A percentile compares a stretch with the other conserved stretches of the same genome.
Evolutionary conservation across 805 yeast species (phyloP).

Genomic region (Sugiyamaella boreocaroliniensis): DNA sequence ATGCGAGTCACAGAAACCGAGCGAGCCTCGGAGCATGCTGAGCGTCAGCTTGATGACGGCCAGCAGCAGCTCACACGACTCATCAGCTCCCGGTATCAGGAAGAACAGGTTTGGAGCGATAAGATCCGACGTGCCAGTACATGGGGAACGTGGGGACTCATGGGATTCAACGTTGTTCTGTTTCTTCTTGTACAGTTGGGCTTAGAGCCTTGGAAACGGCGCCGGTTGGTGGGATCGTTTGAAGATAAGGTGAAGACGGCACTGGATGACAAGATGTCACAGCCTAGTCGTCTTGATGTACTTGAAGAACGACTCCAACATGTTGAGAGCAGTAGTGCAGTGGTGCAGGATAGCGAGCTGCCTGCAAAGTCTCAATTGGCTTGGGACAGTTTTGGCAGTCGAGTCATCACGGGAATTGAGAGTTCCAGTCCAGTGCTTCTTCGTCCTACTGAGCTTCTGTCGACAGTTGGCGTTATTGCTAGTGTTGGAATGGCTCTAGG

Average conservation of each 20-base stretch:
- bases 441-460: conserved; percentile 5
- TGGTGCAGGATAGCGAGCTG: neutral
- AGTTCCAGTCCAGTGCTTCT: neutral
- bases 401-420: neutral
- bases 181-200: conserved; percentile 78
- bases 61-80: conserved; percentile 65
- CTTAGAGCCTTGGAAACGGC: conserved; percentile 92
- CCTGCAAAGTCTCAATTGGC: neutral
- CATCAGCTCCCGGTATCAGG: conserved; percentile 84
- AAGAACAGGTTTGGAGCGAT: conserved; percentile 97
- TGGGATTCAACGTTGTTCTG: conserved; percentile 77
- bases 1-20: conserved; percentile 49
- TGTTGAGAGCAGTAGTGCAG: neutral
- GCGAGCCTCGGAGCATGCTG: conserved; percentile 44
- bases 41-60: conserved; percentile 56
- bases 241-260: conserved; percentile 64
- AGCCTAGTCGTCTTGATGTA: neutral
- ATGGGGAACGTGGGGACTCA: conserved; percentile 89
- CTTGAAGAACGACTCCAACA: conserved; percentile 2
- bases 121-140: conserved; percentile 90
- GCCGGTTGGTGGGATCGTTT: conserved; percentile 71
- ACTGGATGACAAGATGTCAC: conserved; percentile 7
- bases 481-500: conserved; percentile 9
- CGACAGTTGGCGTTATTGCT: conserved; percentile 2
- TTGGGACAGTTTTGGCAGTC: neutral